Percentiles rank a stretch among this genome's conserved stretches.
Evolutionary conservation across 139 green algal genomes (phyloP).

Genomic region (Trebouxia sp.): DNA sequence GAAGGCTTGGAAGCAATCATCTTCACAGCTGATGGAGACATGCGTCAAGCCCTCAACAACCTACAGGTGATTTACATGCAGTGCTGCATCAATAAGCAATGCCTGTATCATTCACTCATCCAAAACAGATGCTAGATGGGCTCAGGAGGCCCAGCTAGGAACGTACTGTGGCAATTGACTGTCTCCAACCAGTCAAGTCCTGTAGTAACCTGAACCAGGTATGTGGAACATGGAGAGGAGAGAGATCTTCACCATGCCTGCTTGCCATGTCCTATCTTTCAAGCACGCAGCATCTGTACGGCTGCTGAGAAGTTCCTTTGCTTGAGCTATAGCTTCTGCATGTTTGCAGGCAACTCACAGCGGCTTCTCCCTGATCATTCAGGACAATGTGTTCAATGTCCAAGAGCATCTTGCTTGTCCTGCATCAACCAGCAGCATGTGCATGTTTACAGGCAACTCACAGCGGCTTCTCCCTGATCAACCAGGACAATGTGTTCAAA

Average conservation of each 20-base stretch:
- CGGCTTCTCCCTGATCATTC: conserved; percentile 90
- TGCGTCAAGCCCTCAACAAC: conserved; percentile 99
- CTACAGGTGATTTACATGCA: no score
- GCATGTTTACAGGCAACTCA: conserved; percentile 68
- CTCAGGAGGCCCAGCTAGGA: no score
- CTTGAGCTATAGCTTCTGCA: background rate
- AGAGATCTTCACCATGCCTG: no score
- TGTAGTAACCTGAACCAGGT: no score
- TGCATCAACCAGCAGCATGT: background rate
- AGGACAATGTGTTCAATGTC: conserved; percentile 93
- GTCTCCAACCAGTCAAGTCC: no score
- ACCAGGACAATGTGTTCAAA: conserved; percentile 90
- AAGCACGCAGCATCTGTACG: no score
- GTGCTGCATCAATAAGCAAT: no score
- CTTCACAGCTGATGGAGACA: conserved; percentile 99
- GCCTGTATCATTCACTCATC: background rate
- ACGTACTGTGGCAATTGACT: no score
- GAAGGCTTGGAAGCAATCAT: conserved; percentile 95
- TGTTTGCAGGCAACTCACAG: conserved; percentile 75
- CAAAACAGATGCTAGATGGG: background rate
- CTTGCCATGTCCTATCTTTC: no score
- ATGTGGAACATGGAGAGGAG: no score
- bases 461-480: conserved; percentile 91
- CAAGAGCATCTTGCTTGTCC: conserved; percentile 80
- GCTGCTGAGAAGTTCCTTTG: background rate